Percentiles rank a stretch among this genome's conserved stretches.
Evolutionary conservation across 768 basidiomycete genomes (phyloP).

Genomic region (Boletus tomentosulus): DNA sequence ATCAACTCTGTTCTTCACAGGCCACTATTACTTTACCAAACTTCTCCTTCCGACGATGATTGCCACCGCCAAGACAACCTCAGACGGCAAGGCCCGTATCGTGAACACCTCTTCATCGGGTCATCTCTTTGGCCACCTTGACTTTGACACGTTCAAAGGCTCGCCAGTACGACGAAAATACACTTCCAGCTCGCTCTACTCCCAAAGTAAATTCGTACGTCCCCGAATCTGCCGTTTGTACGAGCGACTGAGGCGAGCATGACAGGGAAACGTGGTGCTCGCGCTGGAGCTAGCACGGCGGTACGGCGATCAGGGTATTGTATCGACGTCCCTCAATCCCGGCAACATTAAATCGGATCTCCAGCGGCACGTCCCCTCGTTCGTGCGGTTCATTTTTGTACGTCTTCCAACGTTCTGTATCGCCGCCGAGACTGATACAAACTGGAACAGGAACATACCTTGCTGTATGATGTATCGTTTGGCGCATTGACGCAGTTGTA

Average conservation of each 20-base stretch:
- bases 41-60: slow-evolving; percentile 47
- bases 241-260: not conserved
- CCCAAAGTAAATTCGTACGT: slow-evolving; percentile 44
- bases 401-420: not conserved
- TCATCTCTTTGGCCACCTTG: slow-evolving; percentile 31
- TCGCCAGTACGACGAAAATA: slow-evolving; percentile 25
- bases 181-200: slow-evolving; percentile 21
- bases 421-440: not conserved
- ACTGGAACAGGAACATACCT: slow-evolving; percentile 11
- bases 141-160: slow-evolving; percentile 42
- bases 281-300: slow-evolving; percentile 44
- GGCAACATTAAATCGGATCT: slow-evolving; percentile 36
- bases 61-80: slow-evolving; percentile 34
- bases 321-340: slow-evolving; percentile 45
- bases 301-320: slow-evolving; percentile 44
- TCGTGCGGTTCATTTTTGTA: slow-evolving; percentile 12
- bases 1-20: slow-evolving; percentile 24
- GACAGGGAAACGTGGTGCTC: slow-evolving; percentile 42
- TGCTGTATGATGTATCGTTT: slow-evolving; percentile 28
- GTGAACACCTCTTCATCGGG: slow-evolving; percentile 44
- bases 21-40: slow-evolving; percentile 58
- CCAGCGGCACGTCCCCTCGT: slow-evolving; percentile 18
- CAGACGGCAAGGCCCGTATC: slow-evolving; percentile 43
- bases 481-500: slow-evolving; percentile 45
- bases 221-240: not conserved